Evolutionary conservation across 495 filamentous ascomycete species (phyloP), one percentile per base, ranked within the genome.

Genomic region (Diplogelasinospora grovesii): DNA sequence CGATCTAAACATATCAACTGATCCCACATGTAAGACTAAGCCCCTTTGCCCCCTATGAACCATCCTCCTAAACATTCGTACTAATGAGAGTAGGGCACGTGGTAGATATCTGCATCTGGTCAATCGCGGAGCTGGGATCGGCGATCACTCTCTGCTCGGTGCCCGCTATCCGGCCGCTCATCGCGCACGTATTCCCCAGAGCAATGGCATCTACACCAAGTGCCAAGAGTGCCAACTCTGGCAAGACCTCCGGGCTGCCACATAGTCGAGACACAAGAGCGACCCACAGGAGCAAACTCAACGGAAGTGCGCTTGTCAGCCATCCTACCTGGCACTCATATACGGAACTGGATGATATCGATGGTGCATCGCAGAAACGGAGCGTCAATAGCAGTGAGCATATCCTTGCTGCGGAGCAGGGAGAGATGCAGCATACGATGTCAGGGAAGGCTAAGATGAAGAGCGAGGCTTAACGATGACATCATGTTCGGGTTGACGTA

Each of bases 91-190:
- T 15, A 43, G 40, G 40, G 40, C 14, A 43, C n/a, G 40, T 43
- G 5, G 40, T 43, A 16, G 40, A 43, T 16, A 35, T 36, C 16
- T 43, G 40, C 31, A 43, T 43, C 31, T 43, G 40, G 40, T 36
- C 40, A 21, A 43, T 43, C 22, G 30, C 40, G 3, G 40, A 43
- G 14, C 30, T 43, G 3, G 40, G 40, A 2, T 43, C 40, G 3
- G 40, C 40, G 10, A 43, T 43, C 20, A 43, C 40, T 13, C 29
- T 43, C 6, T 43, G 22, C 3, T 34, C 30, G 8, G 40, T 43
- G 1, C 40, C 40, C 7, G 40, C 40, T 7, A 43, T 43, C 20
- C 10, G 40, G 8, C 40, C 40, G 2, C 29, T 43, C 8, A 20
- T 43, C 28, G 21, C 30, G 3, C 23, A 43, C 11, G 3, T 11